Base-by-base conservation (phyloP, 2,329 filamentous ascomycete species). In the Pseudogymnoascus sp. region DNA sequence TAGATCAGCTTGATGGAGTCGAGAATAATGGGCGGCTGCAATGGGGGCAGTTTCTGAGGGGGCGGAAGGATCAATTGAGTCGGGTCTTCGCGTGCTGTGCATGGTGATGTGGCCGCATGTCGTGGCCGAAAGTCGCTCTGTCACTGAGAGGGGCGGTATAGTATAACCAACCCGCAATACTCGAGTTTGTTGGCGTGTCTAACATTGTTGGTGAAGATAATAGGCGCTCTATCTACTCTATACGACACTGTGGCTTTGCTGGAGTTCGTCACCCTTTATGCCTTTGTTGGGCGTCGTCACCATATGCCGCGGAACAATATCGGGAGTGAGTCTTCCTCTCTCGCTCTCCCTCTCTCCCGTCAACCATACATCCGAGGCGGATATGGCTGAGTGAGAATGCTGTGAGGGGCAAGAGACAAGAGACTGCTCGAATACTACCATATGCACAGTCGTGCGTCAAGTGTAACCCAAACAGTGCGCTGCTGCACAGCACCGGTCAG, bases 341-440 rank as follows among this genome's bases (percentile, higher is more conserved):
- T 29, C 42, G 29, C n/a, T 29, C 25, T 48, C 42, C 4, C 42
- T 48, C 42, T 9, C 42, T 5, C 12, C 42, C 25, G 21, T 48
- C 42, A 29, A 29, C 13, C 15, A 48, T 48, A 13, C 42, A 48
- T 48, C 25, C 42, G 42, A 48, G 25, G 42, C 9, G 29, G 42
- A 48, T 48, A 21, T 48, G 42, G 42, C 42, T 48, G 42, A 48
- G 25, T 29, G 42, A 29, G 25, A 25, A 48, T 15, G 12, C 25
- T 29, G 42, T 48, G 42, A 48, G 42, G 42, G 42, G 42, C 25
- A 48, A 29, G 42, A 48, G 25, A 48, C 42, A 48, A 8, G 13
- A 48, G 42, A 48, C 42, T 15, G 42, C 42, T 48, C 42, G 29
- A 48, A 48, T 48, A 48, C 42, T 48, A 48, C 42, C 42, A 48